These are phyloP conservation scores for Phoma sp. DNA, from an alignment of 2,329 filamentous ascomycete species.

Conservation along the genomic window DNA sequence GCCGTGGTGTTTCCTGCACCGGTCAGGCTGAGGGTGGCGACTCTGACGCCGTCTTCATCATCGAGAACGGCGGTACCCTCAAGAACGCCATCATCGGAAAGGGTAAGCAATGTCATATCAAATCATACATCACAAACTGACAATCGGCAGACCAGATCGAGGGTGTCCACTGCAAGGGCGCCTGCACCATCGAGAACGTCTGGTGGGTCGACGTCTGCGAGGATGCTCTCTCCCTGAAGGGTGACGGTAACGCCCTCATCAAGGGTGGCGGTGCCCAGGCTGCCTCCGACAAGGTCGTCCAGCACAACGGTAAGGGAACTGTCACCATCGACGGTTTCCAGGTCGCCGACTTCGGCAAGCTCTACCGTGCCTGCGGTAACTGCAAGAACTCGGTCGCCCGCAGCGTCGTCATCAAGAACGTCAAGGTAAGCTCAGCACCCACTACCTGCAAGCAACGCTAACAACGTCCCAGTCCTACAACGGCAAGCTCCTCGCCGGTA, in stretches of 20 bases:
- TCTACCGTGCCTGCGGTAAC: constrained; percentile 58
- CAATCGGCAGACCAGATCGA: constrained; percentile 50
- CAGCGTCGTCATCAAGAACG: constrained; percentile 54
- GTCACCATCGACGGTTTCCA: constrained; percentile 48
- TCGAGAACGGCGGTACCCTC: constrained; percentile 59
- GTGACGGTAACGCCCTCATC: constrained; percentile 45
- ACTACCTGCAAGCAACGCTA: constrained; percentile 15
- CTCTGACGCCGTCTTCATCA: constrained; percentile 59
- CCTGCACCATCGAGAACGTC: constrained; percentile 57
- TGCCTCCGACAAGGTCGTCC: constrained; percentile 52
- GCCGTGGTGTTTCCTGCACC: constrained; percentile 47
- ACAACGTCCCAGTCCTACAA: constrained; percentile 35
- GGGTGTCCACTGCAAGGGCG: constrained; percentile 60
- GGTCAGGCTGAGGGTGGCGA: constrained; percentile 54
- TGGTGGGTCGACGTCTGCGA: constrained; percentile 55
- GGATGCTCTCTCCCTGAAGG: constrained; percentile 48
- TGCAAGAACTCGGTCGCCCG: constrained; percentile 56
- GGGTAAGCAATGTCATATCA: constrained; percentile 23
- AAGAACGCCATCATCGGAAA: constrained; percentile 63
- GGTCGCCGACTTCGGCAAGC: constrained; percentile 47
- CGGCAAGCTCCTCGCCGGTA: constrained; percentile 55
- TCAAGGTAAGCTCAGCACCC: constrained; percentile 49
- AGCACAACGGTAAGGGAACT: constrained; percentile 49
- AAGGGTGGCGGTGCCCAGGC: constrained; percentile 51
- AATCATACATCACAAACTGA: neutral